Percentiles rank a stretch among this genome's conserved stretches.
phyloP scores from a whole-genome alignment of 345 rosid species.

The Moricandia moricandioides region DNA sequence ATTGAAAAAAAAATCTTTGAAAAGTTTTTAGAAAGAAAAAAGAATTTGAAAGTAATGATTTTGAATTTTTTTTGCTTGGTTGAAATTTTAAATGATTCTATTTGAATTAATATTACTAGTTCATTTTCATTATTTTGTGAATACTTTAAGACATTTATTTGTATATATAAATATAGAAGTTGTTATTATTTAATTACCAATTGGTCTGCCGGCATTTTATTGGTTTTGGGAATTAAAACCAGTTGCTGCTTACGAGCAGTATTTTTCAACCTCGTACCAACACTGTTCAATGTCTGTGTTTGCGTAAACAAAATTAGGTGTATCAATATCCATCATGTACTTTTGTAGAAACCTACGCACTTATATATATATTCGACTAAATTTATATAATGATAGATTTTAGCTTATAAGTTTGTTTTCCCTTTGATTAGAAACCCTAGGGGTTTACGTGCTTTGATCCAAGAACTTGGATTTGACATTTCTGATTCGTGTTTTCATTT shows the following conservation, averaged over 20 bases:
- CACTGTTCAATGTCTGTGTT: slow-evolving; percentile 37
- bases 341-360: slow-evolving; percentile 37
- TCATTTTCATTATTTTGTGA: background rate
- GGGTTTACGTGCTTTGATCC: slow-evolving; percentile 36
- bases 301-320: slow-evolving; percentile 34
- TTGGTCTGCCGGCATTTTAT: slow-evolving; percentile 32
- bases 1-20: too few species aligned
- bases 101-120: background rate
- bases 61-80: too few species aligned
- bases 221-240: slow-evolving; percentile 26
- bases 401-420: slow-evolving; percentile 22
- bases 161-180: background rate
- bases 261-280: slow-evolving; percentile 37
- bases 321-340: slow-evolving; percentile 38
- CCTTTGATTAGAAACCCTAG: slow-evolving; percentile 34
- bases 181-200: slow-evolving; percentile 3
- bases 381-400: background rate
- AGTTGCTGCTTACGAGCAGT: slow-evolving; percentile 20
- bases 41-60: too few species aligned
- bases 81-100: too few species aligned
- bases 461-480: slow-evolving; percentile 39
- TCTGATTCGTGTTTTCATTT: slow-evolving; percentile 21
- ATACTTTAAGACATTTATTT: background rate
- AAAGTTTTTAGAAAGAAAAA: too few species aligned
- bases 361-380: background rate